Evolutionary conservation across 257 asterid genomes (phyloP).

Genomic region (Anisodus acutangulus): DNA sequence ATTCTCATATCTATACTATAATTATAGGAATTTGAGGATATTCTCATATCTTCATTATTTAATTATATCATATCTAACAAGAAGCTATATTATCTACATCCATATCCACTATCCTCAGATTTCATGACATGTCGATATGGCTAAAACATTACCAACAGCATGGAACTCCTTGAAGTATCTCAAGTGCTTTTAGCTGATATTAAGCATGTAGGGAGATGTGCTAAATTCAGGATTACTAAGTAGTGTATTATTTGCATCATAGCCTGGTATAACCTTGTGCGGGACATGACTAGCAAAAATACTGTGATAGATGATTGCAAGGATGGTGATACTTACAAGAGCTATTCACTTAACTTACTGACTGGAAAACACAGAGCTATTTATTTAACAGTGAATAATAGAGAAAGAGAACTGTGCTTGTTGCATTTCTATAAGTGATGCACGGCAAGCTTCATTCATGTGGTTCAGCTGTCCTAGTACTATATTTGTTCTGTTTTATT

Average conservation of each 20-base stretch:
- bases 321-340: slow-evolving; percentile 10
- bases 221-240: background rate
- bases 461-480: slow-evolving; percentile 6
- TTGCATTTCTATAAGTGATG: slow-evolving; percentile 15
- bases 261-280: background rate
- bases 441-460: background rate
- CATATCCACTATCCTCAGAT: background rate
- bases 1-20: too few species aligned
- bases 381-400: background rate
- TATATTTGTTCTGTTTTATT: background rate
- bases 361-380: background rate
- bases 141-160: background rate
- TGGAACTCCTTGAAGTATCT: background rate
- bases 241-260: background rate
- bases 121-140: background rate
- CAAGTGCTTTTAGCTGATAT: slow-evolving; percentile 7
- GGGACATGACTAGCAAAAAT: background rate
- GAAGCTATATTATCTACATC: background rate
- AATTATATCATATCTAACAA: too few species aligned
- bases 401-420: background rate
- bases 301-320: background rate
- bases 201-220: background rate
- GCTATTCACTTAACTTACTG: background rate
- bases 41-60: too few species aligned
- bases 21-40: too few species aligned